phyloP scores from a whole-genome alignment of 106 monocot genomes.

The Acorus gramineus region DNA sequence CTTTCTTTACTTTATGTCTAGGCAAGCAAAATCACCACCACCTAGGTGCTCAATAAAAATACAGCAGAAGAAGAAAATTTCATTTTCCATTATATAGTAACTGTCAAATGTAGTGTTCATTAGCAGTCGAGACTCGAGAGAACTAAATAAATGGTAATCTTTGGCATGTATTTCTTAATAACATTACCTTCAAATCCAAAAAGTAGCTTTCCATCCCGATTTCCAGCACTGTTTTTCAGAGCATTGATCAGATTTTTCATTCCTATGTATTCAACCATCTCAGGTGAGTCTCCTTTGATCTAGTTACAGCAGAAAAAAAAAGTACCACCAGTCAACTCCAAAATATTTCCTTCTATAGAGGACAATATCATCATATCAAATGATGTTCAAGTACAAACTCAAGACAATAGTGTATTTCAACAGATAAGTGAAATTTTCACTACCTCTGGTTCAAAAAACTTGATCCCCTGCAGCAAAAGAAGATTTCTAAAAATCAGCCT shows the following conservation, averaged over 20 bases:
- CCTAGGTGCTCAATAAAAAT: no score
- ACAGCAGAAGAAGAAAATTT: no score
- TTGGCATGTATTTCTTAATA: no score
- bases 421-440: slow-evolving; percentile 3
- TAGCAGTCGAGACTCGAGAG: no score
- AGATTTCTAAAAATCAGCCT: neutral
- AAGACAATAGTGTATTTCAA: slow-evolving; percentile 4
- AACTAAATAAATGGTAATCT: no score
- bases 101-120: no score
- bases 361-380: no score
- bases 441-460: slow-evolving; percentile 83
- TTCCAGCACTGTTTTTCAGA: slow-evolving; percentile 50
- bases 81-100: no score
- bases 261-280: slow-evolving; percentile 86
- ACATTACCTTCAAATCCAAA: slow-evolving; percentile 75
- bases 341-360: no score
- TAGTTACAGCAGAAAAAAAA: slow-evolving; percentile 15
- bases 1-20: no score
- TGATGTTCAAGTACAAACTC: no score
- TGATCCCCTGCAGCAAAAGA: slow-evolving; percentile 55
- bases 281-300: slow-evolving; percentile 96
- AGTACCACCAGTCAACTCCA: neutral
- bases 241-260: slow-evolving; percentile 88
- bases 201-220: slow-evolving; percentile 63
- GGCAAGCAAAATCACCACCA: no score